Evolutionary conservation across 768 basidiomycete genomes (phyloP).

Genomic region (Russula dissimulans): DNA sequence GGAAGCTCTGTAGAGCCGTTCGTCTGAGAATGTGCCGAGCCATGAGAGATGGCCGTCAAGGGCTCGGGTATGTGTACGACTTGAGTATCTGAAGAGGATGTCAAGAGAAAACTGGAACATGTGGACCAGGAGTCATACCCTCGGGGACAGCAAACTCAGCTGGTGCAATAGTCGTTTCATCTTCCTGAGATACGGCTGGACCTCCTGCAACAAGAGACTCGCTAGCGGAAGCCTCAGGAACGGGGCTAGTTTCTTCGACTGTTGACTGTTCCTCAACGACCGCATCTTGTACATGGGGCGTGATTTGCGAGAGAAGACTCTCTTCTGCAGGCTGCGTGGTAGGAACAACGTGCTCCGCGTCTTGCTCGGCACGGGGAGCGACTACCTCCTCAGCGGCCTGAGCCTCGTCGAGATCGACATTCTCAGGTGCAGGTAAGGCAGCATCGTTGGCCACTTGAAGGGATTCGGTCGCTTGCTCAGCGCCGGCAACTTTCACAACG

Average conservation of each 20-base stretch:
- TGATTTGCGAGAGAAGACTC: background rate
- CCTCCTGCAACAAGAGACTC: background rate
- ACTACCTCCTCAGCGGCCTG: background rate
- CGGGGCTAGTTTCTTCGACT: background rate
- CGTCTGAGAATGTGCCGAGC: background rate
- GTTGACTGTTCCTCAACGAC: background rate
- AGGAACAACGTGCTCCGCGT: background rate
- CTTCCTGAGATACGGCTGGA: background rate
- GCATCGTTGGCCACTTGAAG: conserved; percentile 6
- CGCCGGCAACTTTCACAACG: background rate
- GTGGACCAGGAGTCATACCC: background rate
- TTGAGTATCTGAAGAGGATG: background rate
- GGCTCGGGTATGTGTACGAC: background rate
- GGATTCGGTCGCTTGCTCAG: background rate
- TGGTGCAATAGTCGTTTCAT: background rate
- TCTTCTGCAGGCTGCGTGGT: background rate
- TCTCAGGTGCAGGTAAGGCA: background rate
- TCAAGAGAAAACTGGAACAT: background rate
- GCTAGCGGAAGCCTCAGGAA: background rate
- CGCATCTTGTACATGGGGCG: background rate
- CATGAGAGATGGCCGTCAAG: background rate
- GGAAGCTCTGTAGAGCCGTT: background rate
- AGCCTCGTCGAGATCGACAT: background rate
- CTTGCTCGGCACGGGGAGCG: background rate
- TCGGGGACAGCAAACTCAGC: background rate